Conservation (phyloP, 306 rosid species). For the Gastrolobium bilobum region DNA sequence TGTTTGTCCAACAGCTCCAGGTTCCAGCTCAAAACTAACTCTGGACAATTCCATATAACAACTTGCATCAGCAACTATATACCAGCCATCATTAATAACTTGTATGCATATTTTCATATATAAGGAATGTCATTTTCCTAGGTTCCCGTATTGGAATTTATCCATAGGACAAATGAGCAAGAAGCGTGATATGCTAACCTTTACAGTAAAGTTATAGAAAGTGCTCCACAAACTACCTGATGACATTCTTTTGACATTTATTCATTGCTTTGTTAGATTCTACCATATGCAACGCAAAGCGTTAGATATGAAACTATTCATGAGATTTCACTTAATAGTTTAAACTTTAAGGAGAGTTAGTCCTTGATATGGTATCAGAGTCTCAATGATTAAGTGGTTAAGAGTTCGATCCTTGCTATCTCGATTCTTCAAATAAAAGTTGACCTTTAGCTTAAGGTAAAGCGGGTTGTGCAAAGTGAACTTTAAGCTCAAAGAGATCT, state of each 20-base stretch:
- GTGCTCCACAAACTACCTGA: constrained; percentile 8
- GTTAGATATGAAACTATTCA: background rate
- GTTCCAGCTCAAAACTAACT: constrained; percentile 86
- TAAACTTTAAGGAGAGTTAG: background rate
- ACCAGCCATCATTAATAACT: constrained; percentile 19
- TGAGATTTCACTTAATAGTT: background rate
- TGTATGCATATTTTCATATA: constrained; percentile 7
- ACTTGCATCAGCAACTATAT: constrained; percentile 35
- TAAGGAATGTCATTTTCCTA: constrained; percentile 16
- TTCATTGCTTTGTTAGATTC: background rate
- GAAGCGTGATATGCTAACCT: constrained; percentile 26
- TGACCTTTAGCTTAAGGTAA: constrained; percentile 19
- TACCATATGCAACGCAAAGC: background rate
- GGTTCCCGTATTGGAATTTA: constrained; percentile 13
- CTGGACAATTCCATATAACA: constrained; percentile 58
- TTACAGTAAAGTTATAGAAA: background rate
- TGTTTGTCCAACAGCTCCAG: constrained; percentile 79
- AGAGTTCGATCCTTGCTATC: background rate
- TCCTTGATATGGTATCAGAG: background rate
- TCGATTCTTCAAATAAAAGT: background rate
- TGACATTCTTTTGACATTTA: background rate
- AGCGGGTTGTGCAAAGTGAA: background rate
- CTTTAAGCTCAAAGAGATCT: constrained; percentile 8
- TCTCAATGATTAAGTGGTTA: background rate
- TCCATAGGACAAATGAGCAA: constrained; percentile 23